Conservation (phyloP, 2,329 filamentous ascomycete genomes). For the Alternaria sp. region DNA sequence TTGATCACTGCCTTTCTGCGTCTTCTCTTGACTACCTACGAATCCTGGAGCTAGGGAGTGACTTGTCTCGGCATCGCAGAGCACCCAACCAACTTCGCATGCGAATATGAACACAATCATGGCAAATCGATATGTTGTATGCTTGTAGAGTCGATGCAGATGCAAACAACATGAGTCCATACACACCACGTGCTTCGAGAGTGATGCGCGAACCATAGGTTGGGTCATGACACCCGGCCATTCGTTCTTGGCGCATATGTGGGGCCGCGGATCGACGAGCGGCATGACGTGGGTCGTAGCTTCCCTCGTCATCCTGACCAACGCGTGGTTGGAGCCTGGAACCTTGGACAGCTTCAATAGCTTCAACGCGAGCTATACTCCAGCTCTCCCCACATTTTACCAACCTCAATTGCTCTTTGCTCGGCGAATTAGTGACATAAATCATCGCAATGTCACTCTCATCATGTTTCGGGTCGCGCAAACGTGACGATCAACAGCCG, state of each 20-base stretch:
- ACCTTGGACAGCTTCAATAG: constrained; percentile 8
- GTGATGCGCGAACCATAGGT: constrained; percentile 4
- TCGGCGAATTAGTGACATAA: neutral
- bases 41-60: neutral
- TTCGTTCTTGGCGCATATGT: constrained; percentile 13
- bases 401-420: constrained; percentile 10
- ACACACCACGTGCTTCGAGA: neutral
- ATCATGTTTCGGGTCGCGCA: constrained; percentile 71
- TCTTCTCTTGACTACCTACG: neutral
- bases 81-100: neutral
- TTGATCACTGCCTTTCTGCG: neutral
- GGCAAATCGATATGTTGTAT: neutral
- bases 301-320: constrained; percentile 19
- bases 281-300: constrained; percentile 17
- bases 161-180: neutral
- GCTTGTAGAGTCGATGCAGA: neutral
- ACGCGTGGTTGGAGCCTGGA: constrained; percentile 11
- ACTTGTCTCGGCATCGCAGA: neutral
- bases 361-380: constrained; percentile 1
- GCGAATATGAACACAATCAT: neutral
- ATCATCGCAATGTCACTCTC: constrained; percentile 56
- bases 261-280: constrained; percentile 17
- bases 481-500: constrained; percentile 69
- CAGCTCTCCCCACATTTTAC: neutral
- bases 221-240: constrained; percentile 1